Base-by-base conservation (phyloP, 208 protist genomes). In the Herpetomonas samuelpessoai region DNA sequence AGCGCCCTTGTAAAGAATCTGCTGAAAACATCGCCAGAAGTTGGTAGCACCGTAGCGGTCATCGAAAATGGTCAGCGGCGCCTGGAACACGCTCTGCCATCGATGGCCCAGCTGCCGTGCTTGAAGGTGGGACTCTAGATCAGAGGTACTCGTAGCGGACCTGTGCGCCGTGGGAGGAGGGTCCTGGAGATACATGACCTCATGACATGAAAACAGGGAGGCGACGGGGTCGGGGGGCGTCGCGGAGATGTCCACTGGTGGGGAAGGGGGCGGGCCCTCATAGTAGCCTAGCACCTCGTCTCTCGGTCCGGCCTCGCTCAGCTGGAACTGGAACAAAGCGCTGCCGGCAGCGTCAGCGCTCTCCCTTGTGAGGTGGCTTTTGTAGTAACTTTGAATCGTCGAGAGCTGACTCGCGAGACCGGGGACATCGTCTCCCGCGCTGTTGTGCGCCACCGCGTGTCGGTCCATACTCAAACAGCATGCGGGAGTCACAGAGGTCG, bases 1-100 rank as follows among this genome's bases (percentile, higher is more conserved):
- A 14, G 35, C 35, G 14, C 35, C 35, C 35, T 41, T 41, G 35
- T 41, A 41, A 14, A 41, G 35, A 14, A 41, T 26, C 3, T 44
- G 55, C 12, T 12, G 12, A 0, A 82, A 21, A 46, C 72, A 77
- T 0, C 18, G 16, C 75, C 69, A 78, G 30, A 82, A 78, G 1
- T 25, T 52, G 3, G 16, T 29, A 27, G 39, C 50, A 16, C 22
- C 50, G 54, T 64, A 46, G 19, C 47, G 51, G 27, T 66, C 62
- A 2, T 73, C 51, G 26, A 65, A 55, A 12, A 68, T 49, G 19
- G 62, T 57, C 2, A 78, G 19, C 26, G 74, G 50, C 7, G 68
- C 41, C 1, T 18, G 38, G 12, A 51, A 45, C 35, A 45, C 45
- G 7, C 22, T 26, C 12, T 56, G 12, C 31, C 31, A 64, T 30